A percentile compares a stretch with the other conserved stretches of the same genome.
Conservation (phyloP, 2,329 filamentous ascomycete species). For the Sporothrix euskadiensis region DNA sequence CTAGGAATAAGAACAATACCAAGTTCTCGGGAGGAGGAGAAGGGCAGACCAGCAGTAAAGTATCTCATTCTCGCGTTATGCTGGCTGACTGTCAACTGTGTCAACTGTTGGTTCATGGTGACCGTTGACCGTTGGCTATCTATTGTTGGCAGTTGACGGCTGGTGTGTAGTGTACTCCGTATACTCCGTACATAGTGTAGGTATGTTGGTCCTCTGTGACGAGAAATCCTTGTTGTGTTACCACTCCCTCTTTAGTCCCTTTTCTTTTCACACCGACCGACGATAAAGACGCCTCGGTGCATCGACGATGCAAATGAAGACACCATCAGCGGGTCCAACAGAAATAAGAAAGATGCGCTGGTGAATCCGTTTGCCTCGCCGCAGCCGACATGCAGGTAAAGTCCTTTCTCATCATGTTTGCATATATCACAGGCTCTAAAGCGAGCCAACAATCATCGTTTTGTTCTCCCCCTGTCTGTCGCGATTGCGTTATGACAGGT, state of each 20-base stretch:
- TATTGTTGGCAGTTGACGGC: not conserved
- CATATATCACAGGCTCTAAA: not conserved
- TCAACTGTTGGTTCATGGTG: not conserved
- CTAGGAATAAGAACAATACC: not conserved
- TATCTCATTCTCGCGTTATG: not conserved
- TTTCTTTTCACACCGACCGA: not conserved
- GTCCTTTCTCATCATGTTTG: not conserved
- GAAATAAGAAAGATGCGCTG: not conserved
- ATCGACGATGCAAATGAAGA: conserved; percentile 24
- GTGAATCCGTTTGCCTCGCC: not conserved
- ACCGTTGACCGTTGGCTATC: not conserved
- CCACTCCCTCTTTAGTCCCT: not conserved
- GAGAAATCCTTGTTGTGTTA: conserved; percentile 4
- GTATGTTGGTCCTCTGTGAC: not conserved
- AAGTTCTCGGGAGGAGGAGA: not conserved
- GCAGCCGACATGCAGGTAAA: not conserved
- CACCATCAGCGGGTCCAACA: not conserved
- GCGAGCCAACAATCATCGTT: not conserved
- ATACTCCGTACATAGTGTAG: no score
- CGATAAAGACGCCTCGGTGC: not conserved
- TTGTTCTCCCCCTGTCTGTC: not conserved
- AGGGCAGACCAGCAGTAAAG: not conserved
- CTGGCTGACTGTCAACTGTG: not conserved
- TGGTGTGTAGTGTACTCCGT: not conserved
- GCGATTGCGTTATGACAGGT: conserved; percentile 12